These are phyloP conservation scores for Pisolithus orientalis DNA, from an alignment of 768 basidiomycete genomes.

Conservation along the genomic window DNA sequence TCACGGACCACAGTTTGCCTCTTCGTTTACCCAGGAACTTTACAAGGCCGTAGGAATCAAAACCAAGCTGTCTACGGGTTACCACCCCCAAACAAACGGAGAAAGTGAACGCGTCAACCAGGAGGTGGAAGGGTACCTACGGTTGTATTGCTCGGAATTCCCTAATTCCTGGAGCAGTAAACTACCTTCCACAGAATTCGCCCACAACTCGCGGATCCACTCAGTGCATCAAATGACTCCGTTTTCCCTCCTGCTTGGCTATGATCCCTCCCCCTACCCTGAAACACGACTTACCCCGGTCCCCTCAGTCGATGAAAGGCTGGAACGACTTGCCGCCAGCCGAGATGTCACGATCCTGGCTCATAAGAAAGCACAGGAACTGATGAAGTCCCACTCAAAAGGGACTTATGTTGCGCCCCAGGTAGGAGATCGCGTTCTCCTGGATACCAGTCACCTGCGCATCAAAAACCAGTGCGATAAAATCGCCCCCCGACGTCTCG, in stretches of 20 bases:
- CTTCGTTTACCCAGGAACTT: neutral
- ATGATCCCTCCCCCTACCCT: neutral
- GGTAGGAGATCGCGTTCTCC: no score
- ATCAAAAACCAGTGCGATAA: no score
- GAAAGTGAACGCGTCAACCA: neutral
- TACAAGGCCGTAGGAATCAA: neutral
- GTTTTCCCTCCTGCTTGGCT: neutral
- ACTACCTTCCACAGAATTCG: no score
- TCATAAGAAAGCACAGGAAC: no score
- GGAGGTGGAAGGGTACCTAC: neutral
- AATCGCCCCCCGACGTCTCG: no score
- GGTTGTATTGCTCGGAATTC: neutral
- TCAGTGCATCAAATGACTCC: neutral
- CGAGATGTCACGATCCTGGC: neutral
- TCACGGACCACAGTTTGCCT: neutral
- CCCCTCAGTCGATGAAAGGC: neutral
- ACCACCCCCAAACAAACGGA: neutral
- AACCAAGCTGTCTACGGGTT: neutral
- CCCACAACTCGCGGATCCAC: neutral
- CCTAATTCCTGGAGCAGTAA: no score
- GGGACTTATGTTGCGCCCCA: no score
- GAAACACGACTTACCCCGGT: no score
- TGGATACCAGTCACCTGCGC: no score
- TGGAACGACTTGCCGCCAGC: neutral
- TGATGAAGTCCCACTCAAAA: no score